A percentile compares a stretch with the other conserved stretches of the same genome.
Conservation (phyloP, 495 filamentous ascomycete species). For the Penicillium steckii region DNA sequence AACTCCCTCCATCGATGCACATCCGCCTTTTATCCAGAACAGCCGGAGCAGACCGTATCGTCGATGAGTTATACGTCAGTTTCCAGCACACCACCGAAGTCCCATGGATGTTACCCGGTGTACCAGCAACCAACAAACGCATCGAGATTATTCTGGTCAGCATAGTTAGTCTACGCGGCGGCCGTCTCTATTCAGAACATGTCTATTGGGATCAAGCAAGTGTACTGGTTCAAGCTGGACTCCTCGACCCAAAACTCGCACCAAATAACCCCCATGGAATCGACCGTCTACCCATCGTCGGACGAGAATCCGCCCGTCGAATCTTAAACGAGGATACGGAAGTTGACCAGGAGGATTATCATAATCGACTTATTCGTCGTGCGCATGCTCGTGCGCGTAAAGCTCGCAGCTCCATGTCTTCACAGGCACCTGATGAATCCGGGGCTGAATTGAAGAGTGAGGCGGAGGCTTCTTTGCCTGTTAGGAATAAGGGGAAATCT, state of each 20-base stretch:
- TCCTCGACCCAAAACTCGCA: constrained; percentile 64
- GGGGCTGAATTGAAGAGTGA: constrained; percentile 27
- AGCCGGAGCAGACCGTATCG: constrained; percentile 56
- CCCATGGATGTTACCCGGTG: constrained; percentile 78
- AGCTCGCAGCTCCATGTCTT: constrained; percentile 7
- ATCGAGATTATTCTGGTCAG: constrained; percentile 72
- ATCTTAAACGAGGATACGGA: constrained; percentile 59
- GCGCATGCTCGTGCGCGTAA: constrained; percentile 23
- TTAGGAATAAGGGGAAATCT: constrained; percentile 22
- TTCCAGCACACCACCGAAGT: constrained; percentile 73
- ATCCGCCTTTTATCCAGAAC: constrained; percentile 75
- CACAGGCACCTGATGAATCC: constrained; percentile 23
- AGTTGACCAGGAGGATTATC: constrained; percentile 37
- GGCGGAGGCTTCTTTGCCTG: constrained; percentile 12
- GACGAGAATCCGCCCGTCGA: constrained; percentile 63
- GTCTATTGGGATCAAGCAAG: constrained; percentile 88
- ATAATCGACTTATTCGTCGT: constrained; percentile 40
- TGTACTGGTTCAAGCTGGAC: constrained; percentile 72
- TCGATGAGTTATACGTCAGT: constrained; percentile 55
- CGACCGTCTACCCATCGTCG: constrained; percentile 69
- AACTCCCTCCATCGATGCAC: constrained; percentile 63
- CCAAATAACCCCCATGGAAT: constrained; percentile 45
- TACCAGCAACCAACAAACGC: constrained; percentile 65
- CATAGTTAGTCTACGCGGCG: constrained; percentile 72
- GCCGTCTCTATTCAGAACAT: constrained; percentile 76